phyloP scores from a whole-genome alignment of 257 asterid species.

The Salvia miltiorrhiza region DNA sequence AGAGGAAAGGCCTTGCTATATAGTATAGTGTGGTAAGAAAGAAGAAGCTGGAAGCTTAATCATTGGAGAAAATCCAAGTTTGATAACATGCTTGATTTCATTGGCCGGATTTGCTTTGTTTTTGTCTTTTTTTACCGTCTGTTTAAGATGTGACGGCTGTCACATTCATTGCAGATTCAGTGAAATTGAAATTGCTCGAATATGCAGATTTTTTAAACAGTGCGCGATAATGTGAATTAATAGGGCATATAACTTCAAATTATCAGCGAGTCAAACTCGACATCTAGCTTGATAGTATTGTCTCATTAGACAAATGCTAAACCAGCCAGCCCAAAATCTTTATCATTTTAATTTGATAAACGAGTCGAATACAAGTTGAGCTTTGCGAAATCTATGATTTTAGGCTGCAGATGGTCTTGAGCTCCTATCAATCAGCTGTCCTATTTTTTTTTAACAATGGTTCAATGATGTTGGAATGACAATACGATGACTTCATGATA shows the following conservation, averaged over 20 bases:
- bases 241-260: too few species aligned
- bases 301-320: too few species aligned
- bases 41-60: conserved; percentile 21
- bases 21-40: conserved; percentile 12
- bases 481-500: not conserved
- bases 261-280: too few species aligned
- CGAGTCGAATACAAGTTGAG: too few species aligned
- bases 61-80: conserved; percentile 9
- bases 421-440: too few species aligned
- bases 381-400: too few species aligned
- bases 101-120: conserved; percentile 7
- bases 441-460: too few species aligned
- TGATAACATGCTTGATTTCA: conserved; percentile 9
- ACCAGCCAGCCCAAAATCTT: too few species aligned
- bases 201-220: conserved; percentile 7
- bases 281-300: too few species aligned
- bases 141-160: conserved; percentile 15
- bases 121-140: not conserved
- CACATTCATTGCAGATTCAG: conserved; percentile 16
- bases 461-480: not conserved
- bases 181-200: conserved; percentile 34
- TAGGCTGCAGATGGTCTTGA: too few species aligned
- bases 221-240: too few species aligned
- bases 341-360: too few species aligned
- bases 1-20: not conserved